Evolutionary conservation across 78 protist species (phyloP).

Genomic region (Salpingoeca rosetta): DNA sequence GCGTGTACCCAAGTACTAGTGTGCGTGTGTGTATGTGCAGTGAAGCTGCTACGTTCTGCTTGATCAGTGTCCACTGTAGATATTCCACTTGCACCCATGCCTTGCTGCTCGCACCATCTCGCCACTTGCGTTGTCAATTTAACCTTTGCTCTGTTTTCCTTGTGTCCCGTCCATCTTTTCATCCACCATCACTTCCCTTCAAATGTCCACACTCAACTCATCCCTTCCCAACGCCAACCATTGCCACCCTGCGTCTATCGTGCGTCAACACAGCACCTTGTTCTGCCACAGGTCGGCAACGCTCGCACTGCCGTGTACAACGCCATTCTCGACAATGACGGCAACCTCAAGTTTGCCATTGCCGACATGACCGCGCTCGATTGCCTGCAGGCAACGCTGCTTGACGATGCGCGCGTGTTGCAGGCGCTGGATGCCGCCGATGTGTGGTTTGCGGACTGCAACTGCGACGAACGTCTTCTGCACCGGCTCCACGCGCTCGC

Average conservation of each 20-base stretch:
- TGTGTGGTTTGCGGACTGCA: not conserved
- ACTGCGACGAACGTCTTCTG: not conserved
- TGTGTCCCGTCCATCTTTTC: too few relatives aligned
- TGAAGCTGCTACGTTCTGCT: not conserved
- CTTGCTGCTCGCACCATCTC: too few relatives aligned
- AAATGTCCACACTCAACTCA: too few relatives aligned
- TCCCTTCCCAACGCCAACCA: too few relatives aligned
- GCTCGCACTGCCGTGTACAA: slow-evolving; percentile 1
- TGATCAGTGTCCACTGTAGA: too few relatives aligned
- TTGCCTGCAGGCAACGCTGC: not conserved
- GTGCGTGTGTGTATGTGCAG: not conserved
- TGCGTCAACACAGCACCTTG: too few relatives aligned
- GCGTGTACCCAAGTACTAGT: not conserved
- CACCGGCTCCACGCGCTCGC: not conserved
- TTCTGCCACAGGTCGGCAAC: too few relatives aligned
- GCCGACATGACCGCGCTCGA: not conserved
- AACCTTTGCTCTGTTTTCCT: too few relatives aligned
- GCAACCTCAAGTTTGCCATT: not conserved
- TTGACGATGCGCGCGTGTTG: not conserved
- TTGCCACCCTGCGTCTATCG: too few relatives aligned
- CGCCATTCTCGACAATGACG: slow-evolving; percentile 3
- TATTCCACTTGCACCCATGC: too few relatives aligned
- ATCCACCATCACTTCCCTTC: too few relatives aligned
- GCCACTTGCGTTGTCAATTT: too few relatives aligned
- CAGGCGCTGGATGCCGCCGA: not conserved